These are phyloP conservation scores for Malus asiatica DNA, from an alignment of 306 rosid species.

Conservation along the genomic window DNA sequence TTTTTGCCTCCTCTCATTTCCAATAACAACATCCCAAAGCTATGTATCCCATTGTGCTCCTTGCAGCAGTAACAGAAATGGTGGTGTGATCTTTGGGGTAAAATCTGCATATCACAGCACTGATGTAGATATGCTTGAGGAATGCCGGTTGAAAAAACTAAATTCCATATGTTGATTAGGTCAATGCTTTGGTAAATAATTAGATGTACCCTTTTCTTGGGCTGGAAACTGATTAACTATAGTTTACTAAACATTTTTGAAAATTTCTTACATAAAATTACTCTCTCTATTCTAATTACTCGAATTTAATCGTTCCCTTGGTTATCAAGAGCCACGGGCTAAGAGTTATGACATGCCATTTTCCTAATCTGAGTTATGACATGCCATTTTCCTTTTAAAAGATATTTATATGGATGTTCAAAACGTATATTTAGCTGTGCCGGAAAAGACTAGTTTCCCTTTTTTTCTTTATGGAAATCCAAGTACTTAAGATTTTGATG, in stretches of 20 bases:
- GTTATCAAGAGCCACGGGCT: background rate
- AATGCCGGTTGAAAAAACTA: too few species aligned
- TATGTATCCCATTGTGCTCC: conserved; percentile 6
- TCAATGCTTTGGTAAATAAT: too few species aligned
- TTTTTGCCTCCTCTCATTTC: background rate
- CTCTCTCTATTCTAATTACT: too few species aligned
- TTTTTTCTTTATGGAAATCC: background rate
- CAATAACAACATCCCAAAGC: conserved; percentile 4
- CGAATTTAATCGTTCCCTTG: too few species aligned
- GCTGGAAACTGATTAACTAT: too few species aligned
- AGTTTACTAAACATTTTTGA: too few species aligned
- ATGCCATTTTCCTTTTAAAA: background rate
- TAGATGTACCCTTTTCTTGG: too few species aligned
- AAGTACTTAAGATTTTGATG: background rate
- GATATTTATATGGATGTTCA: background rate
- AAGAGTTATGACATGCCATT: background rate
- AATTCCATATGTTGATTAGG: too few species aligned
- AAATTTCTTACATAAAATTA: too few species aligned
- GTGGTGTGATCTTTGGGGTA: background rate
- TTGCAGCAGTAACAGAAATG: background rate
- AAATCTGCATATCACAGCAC: conserved; percentile 6
- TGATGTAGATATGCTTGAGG: background rate
- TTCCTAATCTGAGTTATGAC: too few species aligned
- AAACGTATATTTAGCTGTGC: background rate
- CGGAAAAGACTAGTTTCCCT: background rate